Evolutionary conservation across 345 rosid genomes (phyloP).

Genomic region (Acer negundo): DNA sequence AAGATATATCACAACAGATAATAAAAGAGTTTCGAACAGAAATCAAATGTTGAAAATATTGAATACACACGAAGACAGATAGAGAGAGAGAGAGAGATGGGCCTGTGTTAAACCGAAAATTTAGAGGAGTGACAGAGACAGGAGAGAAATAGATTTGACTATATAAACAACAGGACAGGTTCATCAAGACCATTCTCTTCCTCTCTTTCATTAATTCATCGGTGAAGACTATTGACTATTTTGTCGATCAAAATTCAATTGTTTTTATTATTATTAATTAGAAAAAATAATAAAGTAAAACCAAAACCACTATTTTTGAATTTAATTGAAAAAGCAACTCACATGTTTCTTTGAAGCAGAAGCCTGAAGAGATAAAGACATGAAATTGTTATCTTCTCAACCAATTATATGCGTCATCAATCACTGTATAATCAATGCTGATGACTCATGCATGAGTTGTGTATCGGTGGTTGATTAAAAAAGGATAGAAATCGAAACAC

Average conservation of each 20-base stretch:
- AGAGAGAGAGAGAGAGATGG: not conserved
- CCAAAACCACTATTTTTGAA: not conserved
- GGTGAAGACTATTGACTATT: not conserved
- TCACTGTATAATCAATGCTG: not conserved
- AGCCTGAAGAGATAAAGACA: not conserved
- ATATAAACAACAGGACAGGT: not conserved
- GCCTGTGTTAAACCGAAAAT: slow-evolving; percentile 18
- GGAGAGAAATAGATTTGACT: slow-evolving; percentile 18
- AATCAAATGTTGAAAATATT: not conserved
- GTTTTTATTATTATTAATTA: no score
- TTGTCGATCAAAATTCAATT: not conserved
- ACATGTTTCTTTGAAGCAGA: not conserved
- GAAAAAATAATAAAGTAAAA: not conserved
- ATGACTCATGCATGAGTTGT: no score
- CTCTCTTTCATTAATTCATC: no score
- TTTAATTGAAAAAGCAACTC: not conserved
- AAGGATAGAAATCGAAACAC: no score
- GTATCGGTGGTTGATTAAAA: no score
- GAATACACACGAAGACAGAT: not conserved
- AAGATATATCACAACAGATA: not conserved
- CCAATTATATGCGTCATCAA: not conserved
- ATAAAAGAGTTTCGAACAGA: no score
- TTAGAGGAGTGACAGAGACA: slow-evolving; percentile 24
- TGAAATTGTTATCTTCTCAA: not conserved
- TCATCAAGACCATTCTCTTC: not conserved